Evolutionary conservation across 768 basidiomycete species (phyloP), one percentile per base, ranked within the genome.

Genomic region (Tricholoma bakamatsutake): DNA sequence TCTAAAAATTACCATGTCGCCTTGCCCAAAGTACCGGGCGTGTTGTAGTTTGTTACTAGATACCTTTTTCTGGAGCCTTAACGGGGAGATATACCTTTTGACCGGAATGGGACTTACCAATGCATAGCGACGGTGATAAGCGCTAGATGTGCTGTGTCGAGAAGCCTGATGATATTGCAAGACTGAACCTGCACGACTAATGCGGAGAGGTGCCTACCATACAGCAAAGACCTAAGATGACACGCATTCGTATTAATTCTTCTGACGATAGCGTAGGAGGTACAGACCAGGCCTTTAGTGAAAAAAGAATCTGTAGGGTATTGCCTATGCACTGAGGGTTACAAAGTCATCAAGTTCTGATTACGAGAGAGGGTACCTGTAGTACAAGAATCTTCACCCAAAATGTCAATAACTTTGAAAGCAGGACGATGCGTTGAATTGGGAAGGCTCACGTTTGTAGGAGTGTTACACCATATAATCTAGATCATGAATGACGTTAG

Each of bases 391-490:
- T 33, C 76, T 78, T 42, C 18, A 13, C 45, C 43, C 21, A 49
- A 53, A 50, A 30, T 10, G 34, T 45, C 12, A 58, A 42, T 59
- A 35, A n/a, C n/a, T n/a, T n/a, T n/a, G n/a, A n/a, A 54, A 39
- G 13, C 27, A 27, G 24, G 31, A 48, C 17, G 28, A 39, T 28
- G 13, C 15, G 45, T 51, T 45, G 39, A 34, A 3, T 37, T 15
- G 17, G 39, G 43, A 50, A 45, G 31, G 66, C 73, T 59, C 59
- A 76, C 73, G 72, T 72, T 54, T 76, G 73, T 18, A 79, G 62
- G 31, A 79, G 60, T 6, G 78, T 79, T 24, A 78, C 73, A 34
- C 79, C 79, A 62, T 77, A 80, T 42, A 79, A 59, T 35, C 77
- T 80, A 61, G 7, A 33, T 12, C 27, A 18, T 13, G 52, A n/a